These are phyloP conservation scores for Pestalotiopsis sp. DNA, from an alignment of 2,329 filamentous ascomycete species.

Conservation along the genomic window DNA sequence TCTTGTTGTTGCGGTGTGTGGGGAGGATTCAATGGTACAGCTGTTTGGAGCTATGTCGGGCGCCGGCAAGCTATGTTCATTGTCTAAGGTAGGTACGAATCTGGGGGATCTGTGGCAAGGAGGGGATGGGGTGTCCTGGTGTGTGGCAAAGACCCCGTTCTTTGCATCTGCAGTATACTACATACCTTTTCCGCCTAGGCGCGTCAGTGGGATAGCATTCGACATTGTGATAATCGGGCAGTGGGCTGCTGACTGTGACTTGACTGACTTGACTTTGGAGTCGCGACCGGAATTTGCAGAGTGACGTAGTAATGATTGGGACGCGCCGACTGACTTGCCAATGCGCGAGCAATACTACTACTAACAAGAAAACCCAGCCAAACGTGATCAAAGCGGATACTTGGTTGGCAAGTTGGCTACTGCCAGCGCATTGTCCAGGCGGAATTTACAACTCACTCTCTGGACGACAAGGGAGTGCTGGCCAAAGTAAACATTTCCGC, in stretches of 20 bases:
- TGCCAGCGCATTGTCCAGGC: background rate
- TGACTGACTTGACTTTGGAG: background rate
- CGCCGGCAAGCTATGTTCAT: too few relatives aligned
- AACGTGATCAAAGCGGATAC: background rate
- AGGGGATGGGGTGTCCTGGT: background rate
- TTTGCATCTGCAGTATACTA: background rate
- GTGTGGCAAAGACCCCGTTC: background rate
- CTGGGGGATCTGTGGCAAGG: background rate
- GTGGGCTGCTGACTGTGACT: background rate
- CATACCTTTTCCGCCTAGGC: slow-evolving; percentile 48
- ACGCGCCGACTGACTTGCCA: background rate
- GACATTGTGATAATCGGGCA: slow-evolving; percentile 28
- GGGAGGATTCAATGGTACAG: too few relatives aligned
- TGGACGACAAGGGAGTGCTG: background rate
- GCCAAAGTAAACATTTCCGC: background rate
- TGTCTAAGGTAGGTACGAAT: background rate
- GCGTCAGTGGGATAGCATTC: slow-evolving; percentile 43
- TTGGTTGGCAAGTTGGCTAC: background rate
- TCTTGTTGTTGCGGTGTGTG: too few relatives aligned
- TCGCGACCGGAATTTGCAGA: background rate
- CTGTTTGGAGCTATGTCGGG: too few relatives aligned
- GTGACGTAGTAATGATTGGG: slow-evolving; percentile 5
- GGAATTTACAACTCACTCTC: background rate
- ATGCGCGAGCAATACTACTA: background rate
- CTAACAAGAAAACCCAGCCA: background rate